Conservation (phyloP, 192 early-diverging fungal genomes). For the Jimgerdemannia lactiflua region DNA sequence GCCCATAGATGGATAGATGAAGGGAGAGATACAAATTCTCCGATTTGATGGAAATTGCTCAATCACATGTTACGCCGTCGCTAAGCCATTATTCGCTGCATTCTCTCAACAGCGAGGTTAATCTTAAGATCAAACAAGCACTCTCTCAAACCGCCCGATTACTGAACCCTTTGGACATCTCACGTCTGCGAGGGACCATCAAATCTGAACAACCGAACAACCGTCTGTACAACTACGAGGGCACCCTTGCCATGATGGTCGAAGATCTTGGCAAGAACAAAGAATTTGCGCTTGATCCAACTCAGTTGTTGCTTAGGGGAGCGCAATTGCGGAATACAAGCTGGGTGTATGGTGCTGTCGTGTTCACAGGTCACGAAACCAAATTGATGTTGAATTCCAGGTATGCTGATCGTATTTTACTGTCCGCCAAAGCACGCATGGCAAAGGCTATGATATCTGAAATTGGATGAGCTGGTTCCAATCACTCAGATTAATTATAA, state of each 20-base stretch:
- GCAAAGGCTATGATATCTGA: too few species aligned
- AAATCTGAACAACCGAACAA: constrained; percentile 94
- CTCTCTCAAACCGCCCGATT: constrained; percentile 72
- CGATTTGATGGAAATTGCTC: too few species aligned
- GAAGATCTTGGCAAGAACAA: constrained; percentile 42
- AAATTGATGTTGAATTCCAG: constrained; percentile 91
- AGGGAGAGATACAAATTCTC: too few species aligned
- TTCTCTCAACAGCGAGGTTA: constrained; percentile 69
- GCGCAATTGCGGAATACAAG: constrained; percentile 91
- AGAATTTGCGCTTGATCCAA: constrained; percentile 84
- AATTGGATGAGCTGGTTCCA: too few species aligned
- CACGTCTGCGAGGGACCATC: constrained; percentile 62
- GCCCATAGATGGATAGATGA: background rate
- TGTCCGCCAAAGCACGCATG: constrained; percentile 31
- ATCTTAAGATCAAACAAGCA: constrained; percentile 92
- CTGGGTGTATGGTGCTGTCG: constrained; percentile 87
- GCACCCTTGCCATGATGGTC: constrained; percentile 38
- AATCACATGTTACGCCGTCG: too few species aligned
- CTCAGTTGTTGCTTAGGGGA: constrained; percentile 85
- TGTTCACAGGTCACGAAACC: constrained; percentile 95
- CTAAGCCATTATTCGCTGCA: background rate
- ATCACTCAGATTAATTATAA: too few species aligned
- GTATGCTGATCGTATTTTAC: constrained; percentile 2
- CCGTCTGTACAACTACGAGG: constrained; percentile 89
- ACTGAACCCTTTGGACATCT: constrained; percentile 65